Conservation (phyloP, 768 basidiomycete species). For the Fomitopsis serialis region DNA sequence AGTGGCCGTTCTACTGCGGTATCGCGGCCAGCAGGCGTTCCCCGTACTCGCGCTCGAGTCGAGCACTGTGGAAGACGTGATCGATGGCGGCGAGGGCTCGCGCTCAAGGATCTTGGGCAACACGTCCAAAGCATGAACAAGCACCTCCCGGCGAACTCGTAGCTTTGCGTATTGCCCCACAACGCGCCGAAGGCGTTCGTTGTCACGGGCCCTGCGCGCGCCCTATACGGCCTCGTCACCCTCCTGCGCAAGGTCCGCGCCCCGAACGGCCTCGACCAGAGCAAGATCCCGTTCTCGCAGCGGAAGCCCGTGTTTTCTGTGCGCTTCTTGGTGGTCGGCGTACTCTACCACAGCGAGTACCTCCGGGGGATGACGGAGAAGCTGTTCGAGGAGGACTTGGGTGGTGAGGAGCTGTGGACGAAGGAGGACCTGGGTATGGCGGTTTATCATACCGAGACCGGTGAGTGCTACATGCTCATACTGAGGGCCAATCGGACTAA, state of each 20-base stretch:
- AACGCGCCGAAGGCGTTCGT: constrained; percentile 91
- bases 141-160: constrained; percentile 73
- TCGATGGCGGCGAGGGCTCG: constrained; percentile 89
- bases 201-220: constrained; percentile 85
- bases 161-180: constrained; percentile 82
- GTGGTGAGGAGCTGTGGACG: constrained; percentile 74
- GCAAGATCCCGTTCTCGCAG: constrained; percentile 91
- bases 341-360: constrained; percentile 93
- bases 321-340: constrained; percentile 92
- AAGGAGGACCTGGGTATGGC: constrained; percentile 68
- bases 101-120: constrained; percentile 66
- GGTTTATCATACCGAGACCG: constrained; percentile 91
- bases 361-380: constrained; percentile 70
- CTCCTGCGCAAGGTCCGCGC: constrained; percentile 88
- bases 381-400: constrained; percentile 70
- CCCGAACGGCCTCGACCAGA: constrained; percentile 83
- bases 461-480: constrained; percentile 38
- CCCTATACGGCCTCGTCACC: constrained; percentile 90
- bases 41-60: constrained; percentile 89
- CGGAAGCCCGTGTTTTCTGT: constrained; percentile 90
- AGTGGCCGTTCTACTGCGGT: constrained; percentile 92
- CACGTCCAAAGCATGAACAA: constrained; percentile 87
- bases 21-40: constrained; percentile 92
- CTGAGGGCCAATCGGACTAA: constrained; percentile 3
- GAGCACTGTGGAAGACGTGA: constrained; percentile 75